A percentile compares a stretch with the other conserved stretches of the same genome.
phyloP scores from a whole-genome alignment of 805 yeast species.

The Ogataea corticis region DNA sequence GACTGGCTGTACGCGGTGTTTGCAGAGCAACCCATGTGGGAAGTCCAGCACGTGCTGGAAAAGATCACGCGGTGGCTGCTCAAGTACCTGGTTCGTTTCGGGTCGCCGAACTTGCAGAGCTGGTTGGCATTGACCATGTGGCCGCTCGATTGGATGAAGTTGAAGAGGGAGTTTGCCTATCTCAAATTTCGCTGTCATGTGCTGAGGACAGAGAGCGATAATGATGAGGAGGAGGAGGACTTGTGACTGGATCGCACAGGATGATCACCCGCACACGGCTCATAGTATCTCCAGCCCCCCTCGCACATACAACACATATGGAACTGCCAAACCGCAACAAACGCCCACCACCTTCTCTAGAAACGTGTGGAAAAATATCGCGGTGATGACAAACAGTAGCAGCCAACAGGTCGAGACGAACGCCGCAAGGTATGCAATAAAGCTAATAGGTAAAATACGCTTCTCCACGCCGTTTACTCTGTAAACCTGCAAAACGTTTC shows the following conservation, averaged over 20 bases:
- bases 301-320: constrained; percentile 29
- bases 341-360: constrained; percentile 48
- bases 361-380: constrained; percentile 50
- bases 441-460: neutral
- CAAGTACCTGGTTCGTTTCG: neutral
- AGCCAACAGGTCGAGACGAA: constrained; percentile 37
- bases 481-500: constrained; percentile 12
- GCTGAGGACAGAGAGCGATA: constrained; percentile 6
- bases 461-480: constrained; percentile 6
- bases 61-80: constrained; percentile 1
- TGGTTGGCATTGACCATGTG: constrained; percentile 15
- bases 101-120: constrained; percentile 7
- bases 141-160: constrained; percentile 14
- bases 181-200: constrained; percentile 12
- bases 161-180: constrained; percentile 8
- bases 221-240: constrained; percentile 3
- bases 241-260: neutral
- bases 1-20: constrained; percentile 5
- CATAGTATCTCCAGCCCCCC: constrained; percentile 15
- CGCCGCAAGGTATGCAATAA: neutral
- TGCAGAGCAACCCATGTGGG: constrained; percentile 1
- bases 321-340: constrained; percentile 37
- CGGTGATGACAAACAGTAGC: constrained; percentile 42
- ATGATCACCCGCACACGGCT: neutral
- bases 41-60: constrained; percentile 1